Base-by-base conservation (phyloP, 2,329 filamentous ascomycete species). In the Penicillium italicum region DNA sequence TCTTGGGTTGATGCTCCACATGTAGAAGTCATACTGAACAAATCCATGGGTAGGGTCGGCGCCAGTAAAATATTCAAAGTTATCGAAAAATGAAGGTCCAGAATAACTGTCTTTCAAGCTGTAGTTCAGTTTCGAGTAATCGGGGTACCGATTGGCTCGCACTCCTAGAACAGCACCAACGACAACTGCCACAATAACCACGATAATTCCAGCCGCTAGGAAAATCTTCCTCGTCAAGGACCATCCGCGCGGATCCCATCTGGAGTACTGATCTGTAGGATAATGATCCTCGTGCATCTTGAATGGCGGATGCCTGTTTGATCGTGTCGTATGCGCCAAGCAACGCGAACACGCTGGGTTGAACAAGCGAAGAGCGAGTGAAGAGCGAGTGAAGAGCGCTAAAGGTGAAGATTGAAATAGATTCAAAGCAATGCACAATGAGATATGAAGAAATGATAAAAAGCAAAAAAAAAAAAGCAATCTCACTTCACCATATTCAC, bases 61-160 rank as follows among this genome's bases (percentile, higher is more conserved):
- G 8, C 61, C 69, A 1, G 71, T 72, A 50, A 69, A 76, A 54
- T 76, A 77, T 50, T 76, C 68, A 52, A 78, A 78, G n/a, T 75
- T 72, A 48, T 76, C 67, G 50, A 77, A 77, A 59, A 78, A 78
- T 16, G 56, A 56, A 1, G 68, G 58, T 10, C 74, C 75, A 2
- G 69, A 67, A 56, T 70, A 77, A 2, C 68, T 74, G 50, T 77
- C 75, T 18, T 66, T 60, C 38, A 77, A 55, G 4, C 56, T 64
- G 57, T 77, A 77, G 26, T 57, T 66, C 33, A 77, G 58, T 50
- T 57, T 40, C 10, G 62, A 56, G 43, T 64, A 64, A 38, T 57
- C 38, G 1, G 75, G 75, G 57, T 77, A 77, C 28, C 62, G 61
- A 50, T 72, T 75, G 12, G 63, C 59, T 56, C 70, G 69, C n/a